phyloP scores from a whole-genome alignment of 257 asterid species.

The Thymus quinquecostatus region DNA sequence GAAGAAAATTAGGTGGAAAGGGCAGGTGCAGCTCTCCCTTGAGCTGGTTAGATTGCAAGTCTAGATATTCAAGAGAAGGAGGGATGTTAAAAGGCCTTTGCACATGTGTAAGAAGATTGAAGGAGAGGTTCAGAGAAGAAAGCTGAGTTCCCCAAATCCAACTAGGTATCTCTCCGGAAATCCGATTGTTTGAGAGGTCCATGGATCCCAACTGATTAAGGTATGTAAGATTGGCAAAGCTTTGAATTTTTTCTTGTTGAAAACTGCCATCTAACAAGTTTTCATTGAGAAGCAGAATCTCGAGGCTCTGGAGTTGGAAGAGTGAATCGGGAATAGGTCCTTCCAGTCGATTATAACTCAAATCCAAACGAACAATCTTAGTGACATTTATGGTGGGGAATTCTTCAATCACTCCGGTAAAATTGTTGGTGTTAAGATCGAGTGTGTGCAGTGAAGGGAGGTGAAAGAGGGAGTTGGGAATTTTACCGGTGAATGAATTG shows the following conservation, averaged over 20 bases:
- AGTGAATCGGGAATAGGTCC: constrained; percentile 30
- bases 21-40: constrained; percentile 10
- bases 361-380: background rate
- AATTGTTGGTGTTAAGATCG: background rate
- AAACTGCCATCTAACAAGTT: constrained; percentile 19
- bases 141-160: constrained; percentile 44
- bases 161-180: background rate
- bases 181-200: constrained; percentile 45
- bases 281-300: background rate
- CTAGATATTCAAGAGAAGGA: background rate
- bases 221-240: constrained; percentile 28
- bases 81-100: constrained; percentile 31
- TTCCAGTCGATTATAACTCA: constrained; percentile 21
- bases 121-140: constrained; percentile 32
- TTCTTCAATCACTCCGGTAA: background rate
- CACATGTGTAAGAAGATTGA: constrained; percentile 23
- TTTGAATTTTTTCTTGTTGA: constrained; percentile 20
- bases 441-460: background rate
- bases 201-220: too few relatives aligned
- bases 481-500: background rate
- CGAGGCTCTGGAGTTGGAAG: constrained; percentile 22
- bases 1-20: background rate
- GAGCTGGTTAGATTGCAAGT: constrained; percentile 35
- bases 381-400: background rate
- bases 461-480: background rate